These are phyloP conservation scores for Hericium coralloides DNA, from an alignment of 768 basidiomycete genomes.

Conservation along the genomic window DNA sequence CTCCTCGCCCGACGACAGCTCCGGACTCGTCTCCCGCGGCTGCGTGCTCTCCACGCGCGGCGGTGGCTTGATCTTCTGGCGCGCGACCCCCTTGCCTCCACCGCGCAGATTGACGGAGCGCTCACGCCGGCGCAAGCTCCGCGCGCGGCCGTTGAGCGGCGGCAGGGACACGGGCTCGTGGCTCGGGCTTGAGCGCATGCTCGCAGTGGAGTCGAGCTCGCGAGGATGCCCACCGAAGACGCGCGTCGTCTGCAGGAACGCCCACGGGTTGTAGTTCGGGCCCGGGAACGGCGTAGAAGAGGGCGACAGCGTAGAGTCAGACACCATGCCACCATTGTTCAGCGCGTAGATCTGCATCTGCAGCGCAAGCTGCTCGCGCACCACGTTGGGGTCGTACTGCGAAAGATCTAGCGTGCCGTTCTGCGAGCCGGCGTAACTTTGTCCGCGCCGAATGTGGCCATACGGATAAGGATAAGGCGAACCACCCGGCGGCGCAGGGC, in stretches of 20 bases:
- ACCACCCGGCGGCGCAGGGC: slow-evolving; percentile 49
- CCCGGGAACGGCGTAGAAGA: slow-evolving; percentile 66
- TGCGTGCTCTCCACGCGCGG: slow-evolving; percentile 79
- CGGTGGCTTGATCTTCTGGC: slow-evolving; percentile 46
- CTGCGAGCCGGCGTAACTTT: slow-evolving; percentile 25
- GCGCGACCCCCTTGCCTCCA: background rate
- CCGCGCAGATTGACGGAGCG: slow-evolving; percentile 26
- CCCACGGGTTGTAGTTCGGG: slow-evolving; percentile 60
- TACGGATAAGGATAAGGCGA: slow-evolving; percentile 80
- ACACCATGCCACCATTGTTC: slow-evolving; percentile 51
- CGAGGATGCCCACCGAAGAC: slow-evolving; percentile 9
- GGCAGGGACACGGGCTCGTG: slow-evolving; percentile 57
- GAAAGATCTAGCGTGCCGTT: slow-evolving; percentile 20
- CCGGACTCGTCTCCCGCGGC: slow-evolving; percentile 73
- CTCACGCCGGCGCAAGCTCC: slow-evolving; percentile 38
- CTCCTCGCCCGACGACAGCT: slow-evolving; percentile 70
- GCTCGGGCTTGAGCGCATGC: slow-evolving; percentile 63
- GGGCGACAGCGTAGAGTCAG: slow-evolving; percentile 72
- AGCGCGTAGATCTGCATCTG: slow-evolving; percentile 77
- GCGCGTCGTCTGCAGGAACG: slow-evolving; percentile 41
- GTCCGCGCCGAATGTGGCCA: slow-evolving; percentile 54
- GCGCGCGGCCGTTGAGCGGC: slow-evolving; percentile 35
- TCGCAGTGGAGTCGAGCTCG: slow-evolving; percentile 38
- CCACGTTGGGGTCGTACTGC: slow-evolving; percentile 35
- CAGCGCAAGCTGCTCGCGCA: slow-evolving; percentile 62